Evolutionary conservation across 2,329 filamentous ascomycete genomes (phyloP).

Genomic region (Metarhizium guizhouense): DNA sequence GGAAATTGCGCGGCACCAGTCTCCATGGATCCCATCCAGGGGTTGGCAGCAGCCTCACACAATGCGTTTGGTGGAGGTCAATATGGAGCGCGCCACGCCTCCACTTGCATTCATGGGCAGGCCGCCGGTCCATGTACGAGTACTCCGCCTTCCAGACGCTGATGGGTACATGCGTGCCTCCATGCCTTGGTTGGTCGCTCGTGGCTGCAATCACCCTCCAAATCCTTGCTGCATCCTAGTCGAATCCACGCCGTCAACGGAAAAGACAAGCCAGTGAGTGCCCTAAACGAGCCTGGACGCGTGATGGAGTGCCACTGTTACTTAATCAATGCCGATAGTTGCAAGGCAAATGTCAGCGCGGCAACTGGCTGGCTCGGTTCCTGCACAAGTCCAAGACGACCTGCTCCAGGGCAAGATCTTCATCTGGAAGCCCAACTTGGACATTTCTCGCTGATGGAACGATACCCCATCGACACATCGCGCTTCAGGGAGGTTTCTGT

Average conservation of each 20-base stretch:
- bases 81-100: conserved; percentile 3
- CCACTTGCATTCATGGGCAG: not conserved
- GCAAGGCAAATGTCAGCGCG: too few relatives aligned
- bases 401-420: too few relatives aligned
- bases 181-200: not conserved
- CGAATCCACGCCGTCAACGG: not conserved
- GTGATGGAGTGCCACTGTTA: not conserved
- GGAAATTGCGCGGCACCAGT: conserved; percentile 13
- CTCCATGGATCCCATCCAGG: not conserved
- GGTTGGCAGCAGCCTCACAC: conserved; percentile 5
- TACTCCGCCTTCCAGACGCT: not conserved
- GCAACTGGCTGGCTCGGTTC: too few relatives aligned
- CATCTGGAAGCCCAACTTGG: too few relatives aligned
- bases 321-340: not conserved
- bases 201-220: not conserved
- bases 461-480: too few relatives aligned
- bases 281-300: not conserved
- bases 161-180: not conserved
- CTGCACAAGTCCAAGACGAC: too few relatives aligned
- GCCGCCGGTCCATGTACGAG: not conserved
- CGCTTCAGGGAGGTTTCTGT: too few relatives aligned
- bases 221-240: not conserved
- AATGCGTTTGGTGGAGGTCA: conserved; percentile 3
- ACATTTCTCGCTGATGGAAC: too few relatives aligned
- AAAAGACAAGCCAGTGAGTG: not conserved